Evolutionary conservation across 352 stramenopile genomes (phyloP).

Genomic region (Globisporangium acanthophoron): DNA sequence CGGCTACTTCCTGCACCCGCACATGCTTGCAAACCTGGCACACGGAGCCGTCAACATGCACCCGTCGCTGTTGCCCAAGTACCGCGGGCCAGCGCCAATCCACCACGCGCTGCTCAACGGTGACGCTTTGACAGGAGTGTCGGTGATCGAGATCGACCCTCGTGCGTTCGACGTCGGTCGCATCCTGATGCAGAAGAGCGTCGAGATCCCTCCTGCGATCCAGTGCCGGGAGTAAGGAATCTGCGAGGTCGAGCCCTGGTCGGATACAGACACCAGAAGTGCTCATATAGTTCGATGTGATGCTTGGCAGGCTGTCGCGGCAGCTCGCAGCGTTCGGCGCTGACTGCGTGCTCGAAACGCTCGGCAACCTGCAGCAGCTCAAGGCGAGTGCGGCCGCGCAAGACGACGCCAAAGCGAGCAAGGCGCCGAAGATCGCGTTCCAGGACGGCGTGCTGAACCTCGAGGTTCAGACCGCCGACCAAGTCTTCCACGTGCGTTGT

Average conservation of each 20-base stretch:
- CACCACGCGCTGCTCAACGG: conserved; percentile 82
- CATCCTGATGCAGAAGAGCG: conserved; percentile 52
- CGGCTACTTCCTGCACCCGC: conserved; percentile 78
- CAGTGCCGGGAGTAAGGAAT: conserved; percentile 41
- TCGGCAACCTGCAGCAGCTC: conserved; percentile 35
- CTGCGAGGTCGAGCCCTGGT: neutral
- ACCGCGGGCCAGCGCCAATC: conserved; percentile 80
- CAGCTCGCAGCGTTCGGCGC: conserved; percentile 49
- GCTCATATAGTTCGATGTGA: neutral
- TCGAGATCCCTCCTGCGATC: conserved; percentile 40
- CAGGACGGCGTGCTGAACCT: conserved; percentile 55
- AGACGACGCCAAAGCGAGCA: conserved; percentile 43
- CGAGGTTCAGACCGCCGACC: conserved; percentile 31
- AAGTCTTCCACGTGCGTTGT: conserved; percentile 51
- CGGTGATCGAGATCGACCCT: conserved; percentile 85
- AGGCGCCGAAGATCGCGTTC: conserved; percentile 64
- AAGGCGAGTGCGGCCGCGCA: conserved; percentile 50
- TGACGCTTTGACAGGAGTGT: conserved; percentile 68
- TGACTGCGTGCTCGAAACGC: conserved; percentile 62
- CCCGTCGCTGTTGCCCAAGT: conserved; percentile 81
- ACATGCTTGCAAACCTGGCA: conserved; percentile 59
- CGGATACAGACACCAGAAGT: no score
- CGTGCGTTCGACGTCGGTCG: conserved; percentile 78
- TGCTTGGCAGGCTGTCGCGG: conserved; percentile 27
- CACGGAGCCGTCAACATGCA: conserved; percentile 88